Evolutionary conservation across 176 grass and related monocot species (phyloP).

Genomic region (Bothriochloa decipiens): DNA sequence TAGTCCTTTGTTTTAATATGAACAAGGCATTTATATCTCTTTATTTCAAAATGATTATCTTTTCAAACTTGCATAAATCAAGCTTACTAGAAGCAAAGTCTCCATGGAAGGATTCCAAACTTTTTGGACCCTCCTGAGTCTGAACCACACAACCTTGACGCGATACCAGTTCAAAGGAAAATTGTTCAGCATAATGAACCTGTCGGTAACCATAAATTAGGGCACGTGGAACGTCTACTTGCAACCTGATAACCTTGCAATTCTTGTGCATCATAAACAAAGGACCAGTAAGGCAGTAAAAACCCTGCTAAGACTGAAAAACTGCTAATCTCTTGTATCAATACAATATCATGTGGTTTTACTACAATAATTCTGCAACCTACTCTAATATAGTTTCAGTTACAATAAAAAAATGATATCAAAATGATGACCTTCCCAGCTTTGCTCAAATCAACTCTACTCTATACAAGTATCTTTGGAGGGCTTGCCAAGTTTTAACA

Average conservation of each 20-base stretch:
- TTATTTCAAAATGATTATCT: neutral
- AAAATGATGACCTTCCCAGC: neutral
- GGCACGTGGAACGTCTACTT: neutral
- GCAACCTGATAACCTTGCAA: neutral
- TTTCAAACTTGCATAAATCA: neutral
- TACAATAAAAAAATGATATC: neutral
- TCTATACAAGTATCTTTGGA: neutral
- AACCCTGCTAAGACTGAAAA: neutral
- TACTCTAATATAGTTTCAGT: neutral
- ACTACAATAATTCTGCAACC: neutral
- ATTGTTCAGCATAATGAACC: neutral
- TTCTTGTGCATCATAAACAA: neutral
- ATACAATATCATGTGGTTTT: neutral
- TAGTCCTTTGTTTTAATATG: neutral
- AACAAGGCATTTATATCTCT: neutral
- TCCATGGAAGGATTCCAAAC: neutral
- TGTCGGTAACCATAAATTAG: neutral
- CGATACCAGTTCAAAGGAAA: neutral
- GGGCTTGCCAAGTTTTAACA: neutral
- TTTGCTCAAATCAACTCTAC: neutral
- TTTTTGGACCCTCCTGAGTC: constrained; percentile 6
- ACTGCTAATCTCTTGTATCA: neutral
- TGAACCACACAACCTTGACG: neutral
- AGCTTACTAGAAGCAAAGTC: neutral
- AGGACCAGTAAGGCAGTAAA: neutral